Conservation (phyloP, 1,284 basidiomycete species). For the Cystobasidiaceae sp. region DNA sequence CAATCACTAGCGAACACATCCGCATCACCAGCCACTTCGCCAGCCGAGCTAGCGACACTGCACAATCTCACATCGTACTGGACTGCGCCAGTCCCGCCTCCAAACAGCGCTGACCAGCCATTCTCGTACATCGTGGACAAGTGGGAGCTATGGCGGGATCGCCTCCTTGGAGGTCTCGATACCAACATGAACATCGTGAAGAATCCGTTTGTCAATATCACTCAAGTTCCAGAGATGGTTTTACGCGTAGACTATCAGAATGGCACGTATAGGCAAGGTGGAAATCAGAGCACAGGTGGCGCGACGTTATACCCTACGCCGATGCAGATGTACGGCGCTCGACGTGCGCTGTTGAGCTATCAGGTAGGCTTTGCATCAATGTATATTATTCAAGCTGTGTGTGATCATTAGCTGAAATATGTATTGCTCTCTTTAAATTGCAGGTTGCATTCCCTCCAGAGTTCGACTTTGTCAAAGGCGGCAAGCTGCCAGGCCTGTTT, state of each 20-base stretch:
- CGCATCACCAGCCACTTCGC: not conserved
- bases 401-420: too few relatives aligned
- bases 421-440: not conserved
- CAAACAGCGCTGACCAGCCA: conserved; percentile 13
- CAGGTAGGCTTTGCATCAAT: not conserved
- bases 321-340: not conserved
- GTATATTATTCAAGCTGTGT: not conserved
- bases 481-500: conserved; percentile 33
- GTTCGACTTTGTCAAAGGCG: conserved; percentile 35
- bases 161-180: conserved; percentile 9
- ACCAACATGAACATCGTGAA: not conserved
- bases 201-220: not conserved
- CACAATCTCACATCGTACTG: not conserved
- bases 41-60: not conserved
- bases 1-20: too few relatives aligned
- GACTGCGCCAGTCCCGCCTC: not conserved
- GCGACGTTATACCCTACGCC: conserved; percentile 13
- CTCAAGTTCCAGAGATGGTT: not conserved
- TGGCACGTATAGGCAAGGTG: conserved; percentile 17
- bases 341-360: not conserved
- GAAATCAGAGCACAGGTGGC: not conserved
- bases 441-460: conserved; percentile 32
- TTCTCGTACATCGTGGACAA: conserved; percentile 37
- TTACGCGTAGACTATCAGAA: not conserved
- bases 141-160: conserved; percentile 35